Percentiles rank a stretch among this genome's conserved stretches.
These are phyloP conservation scores for Macadamia tetraphylla DNA, from an alignment of 164 flowering plant genomes.

Conservation along the genomic window DNA sequence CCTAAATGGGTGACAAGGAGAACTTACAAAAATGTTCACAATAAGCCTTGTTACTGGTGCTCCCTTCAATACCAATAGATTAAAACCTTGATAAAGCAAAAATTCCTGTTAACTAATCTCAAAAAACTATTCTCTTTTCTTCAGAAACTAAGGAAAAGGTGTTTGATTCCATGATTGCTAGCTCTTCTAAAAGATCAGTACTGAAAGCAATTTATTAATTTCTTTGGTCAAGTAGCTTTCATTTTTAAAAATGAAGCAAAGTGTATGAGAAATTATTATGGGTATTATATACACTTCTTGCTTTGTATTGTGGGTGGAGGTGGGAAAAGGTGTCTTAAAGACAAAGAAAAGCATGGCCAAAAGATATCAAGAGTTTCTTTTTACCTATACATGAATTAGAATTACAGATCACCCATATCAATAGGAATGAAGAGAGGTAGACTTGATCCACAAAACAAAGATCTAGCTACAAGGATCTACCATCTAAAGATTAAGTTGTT, in stretches of 20 bases:
- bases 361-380: background rate
- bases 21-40: background rate
- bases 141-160: conserved; percentile 14
- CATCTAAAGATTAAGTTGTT: no score
- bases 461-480: background rate
- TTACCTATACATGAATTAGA: no score
- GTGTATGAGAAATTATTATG: background rate
- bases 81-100: background rate
- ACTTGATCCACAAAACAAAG: background rate
- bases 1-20: conserved; percentile 24
- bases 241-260: background rate
- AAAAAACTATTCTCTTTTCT: conserved; percentile 11
- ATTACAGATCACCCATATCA: no score
- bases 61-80: background rate
- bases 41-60: conserved; percentile 1
- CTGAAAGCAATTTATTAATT: background rate
- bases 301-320: background rate
- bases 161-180: conserved; percentile 32
- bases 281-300: background rate
- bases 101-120: background rate
- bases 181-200: conserved; percentile 9
- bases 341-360: no score
- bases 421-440: background rate
- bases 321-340: background rate
- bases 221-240: background rate